Evolutionary conservation across 805 yeast species (phyloP), one percentile per base, ranked within the genome.

Genomic region (Brettanomyces nanus): DNA sequence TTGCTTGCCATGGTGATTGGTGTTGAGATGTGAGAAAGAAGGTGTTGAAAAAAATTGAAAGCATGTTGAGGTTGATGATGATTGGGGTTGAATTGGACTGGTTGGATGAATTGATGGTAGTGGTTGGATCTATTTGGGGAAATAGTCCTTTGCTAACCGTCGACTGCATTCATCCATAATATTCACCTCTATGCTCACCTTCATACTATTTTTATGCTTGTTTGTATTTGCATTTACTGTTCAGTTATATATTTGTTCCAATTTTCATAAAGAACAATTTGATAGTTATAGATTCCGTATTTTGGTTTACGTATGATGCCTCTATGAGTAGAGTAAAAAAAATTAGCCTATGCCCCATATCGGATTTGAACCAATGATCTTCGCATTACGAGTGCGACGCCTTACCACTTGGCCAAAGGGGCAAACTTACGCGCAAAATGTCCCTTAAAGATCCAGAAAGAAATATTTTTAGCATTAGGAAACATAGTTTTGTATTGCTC

Each of bases 1-100:
- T 70, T 92, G 52, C 74, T 92, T 59, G 95, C 97, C 39, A 83
- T 92, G 95, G 98, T 94, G 46, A 80, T 92, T 64, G 97, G 97
- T 57, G 87, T 85, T 54, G 96, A 86, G 10, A 32, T 32, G 35
- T 32, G 17, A 59, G 18, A n/a, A 30, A 11, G 9, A n/a, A n/a
- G n/a, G n/a, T n/a, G n/a, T n/a, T n/a, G n/a, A n/a, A n/a, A n/a
- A n/a, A n/a, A n/a, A n/a, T n/a, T n/a, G n/a, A n/a, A n/a, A n/a
- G n/a, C n/a, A n/a, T n/a, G n/a, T n/a, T n/a, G n/a, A n/a, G n/a
- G n/a, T n/a, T n/a, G n/a, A n/a, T n/a, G n/a, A n/a, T n/a, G n/a
- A n/a, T n/a, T n/a, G n/a, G n/a, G n/a, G n/a, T n/a, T n/a, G n/a
- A n/a, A n/a, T n/a, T n/a, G n/a, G n/a, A n/a, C n/a, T n/a, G n/a